A percentile compares a stretch with the other conserved stretches of the same genome.
Conservation (phyloP, 192 early-diverging fungal genomes). For the Spinellus fusiger region DNA sequence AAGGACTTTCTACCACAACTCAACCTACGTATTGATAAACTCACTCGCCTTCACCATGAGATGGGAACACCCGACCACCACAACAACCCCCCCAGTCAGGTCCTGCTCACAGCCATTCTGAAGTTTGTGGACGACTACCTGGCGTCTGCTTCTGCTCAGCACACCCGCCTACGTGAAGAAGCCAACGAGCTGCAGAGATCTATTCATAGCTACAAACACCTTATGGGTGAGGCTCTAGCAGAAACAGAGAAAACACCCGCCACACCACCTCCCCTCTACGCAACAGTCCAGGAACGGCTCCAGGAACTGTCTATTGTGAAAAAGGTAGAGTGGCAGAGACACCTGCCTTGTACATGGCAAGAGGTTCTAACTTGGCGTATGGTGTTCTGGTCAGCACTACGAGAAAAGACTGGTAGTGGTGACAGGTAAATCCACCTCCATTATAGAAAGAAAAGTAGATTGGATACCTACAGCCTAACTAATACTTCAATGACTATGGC, state of each 20-base stretch:
- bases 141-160: too few species aligned
- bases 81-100: too few species aligned
- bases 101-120: too few species aligned
- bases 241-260: not conserved
- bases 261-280: not conserved
- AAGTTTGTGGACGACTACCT: too few species aligned
- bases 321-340: not conserved
- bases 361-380: too few species aligned
- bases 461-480: too few species aligned
- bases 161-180: not conserved
- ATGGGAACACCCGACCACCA: too few species aligned
- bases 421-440: constrained; percentile 1
- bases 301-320: not conserved
- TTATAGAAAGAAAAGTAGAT: too few species aligned
- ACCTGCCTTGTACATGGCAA: not conserved
- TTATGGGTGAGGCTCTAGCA: not conserved
- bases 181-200: not conserved
- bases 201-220: not conserved
- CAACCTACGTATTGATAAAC: too few species aligned
- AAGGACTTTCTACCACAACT: too few species aligned
- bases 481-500: too few species aligned
- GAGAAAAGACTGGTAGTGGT: constrained; percentile 8
- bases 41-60: too few species aligned
- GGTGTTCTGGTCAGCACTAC: constrained; percentile 4
- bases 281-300: not conserved